These are phyloP conservation scores for Astragalus membranaceus DNA, from an alignment of 306 rosid species.

Conservation along the genomic window DNA sequence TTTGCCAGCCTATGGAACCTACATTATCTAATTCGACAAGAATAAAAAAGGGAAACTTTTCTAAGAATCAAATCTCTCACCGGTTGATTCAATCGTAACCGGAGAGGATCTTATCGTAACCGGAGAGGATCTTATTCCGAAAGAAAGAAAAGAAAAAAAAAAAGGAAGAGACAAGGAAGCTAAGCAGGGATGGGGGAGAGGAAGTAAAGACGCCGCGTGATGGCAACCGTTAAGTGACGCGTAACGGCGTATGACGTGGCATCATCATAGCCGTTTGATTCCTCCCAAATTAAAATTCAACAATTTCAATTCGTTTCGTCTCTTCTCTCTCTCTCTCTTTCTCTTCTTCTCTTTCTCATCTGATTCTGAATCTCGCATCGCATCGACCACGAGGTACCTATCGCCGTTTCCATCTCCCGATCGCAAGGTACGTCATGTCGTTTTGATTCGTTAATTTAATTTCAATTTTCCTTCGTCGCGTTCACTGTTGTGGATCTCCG, in stretches of 20 bases:
- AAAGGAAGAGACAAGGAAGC: neutral
- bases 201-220: neutral
- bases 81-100: too few species aligned
- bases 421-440: slow-evolving; percentile 15
- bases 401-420: slow-evolving; percentile 13
- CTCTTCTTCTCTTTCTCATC: slow-evolving; percentile 1
- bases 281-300: neutral
- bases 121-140: too few species aligned
- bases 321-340: neutral
- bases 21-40: too few species aligned
- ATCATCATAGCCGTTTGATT: neutral
- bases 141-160: neutral
- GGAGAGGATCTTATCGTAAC: too few species aligned
- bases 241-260: slow-evolving; percentile 1
- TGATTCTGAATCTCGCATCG: slow-evolving; percentile 17
- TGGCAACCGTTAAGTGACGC: slow-evolving; percentile 5
- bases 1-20: too few species aligned
- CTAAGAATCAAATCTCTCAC: too few species aligned
- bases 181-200: neutral
- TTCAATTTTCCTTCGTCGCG: neutral
- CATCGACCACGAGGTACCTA: neutral
- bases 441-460: neutral
- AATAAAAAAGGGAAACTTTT: too few species aligned
- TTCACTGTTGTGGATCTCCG: slow-evolving; percentile 6
- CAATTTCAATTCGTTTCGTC: neutral